Conservation (phyloP, 345 rosid species). For the Hibiscus tridactylites region DNA sequence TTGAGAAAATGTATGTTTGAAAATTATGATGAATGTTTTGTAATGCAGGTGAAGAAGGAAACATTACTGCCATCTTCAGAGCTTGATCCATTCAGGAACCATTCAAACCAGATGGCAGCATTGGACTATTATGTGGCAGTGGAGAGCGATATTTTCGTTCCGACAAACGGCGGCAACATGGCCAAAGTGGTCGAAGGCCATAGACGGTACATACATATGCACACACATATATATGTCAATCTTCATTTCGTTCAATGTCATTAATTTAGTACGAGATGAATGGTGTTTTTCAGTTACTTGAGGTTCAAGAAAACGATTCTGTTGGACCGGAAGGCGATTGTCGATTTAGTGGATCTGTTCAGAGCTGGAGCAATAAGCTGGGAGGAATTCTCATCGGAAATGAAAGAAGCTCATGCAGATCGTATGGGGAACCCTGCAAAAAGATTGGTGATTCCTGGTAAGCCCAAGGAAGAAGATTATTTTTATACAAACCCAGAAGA, state of each 20-base stretch:
- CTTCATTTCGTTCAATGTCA: not conserved
- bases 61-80: constrained; percentile 30
- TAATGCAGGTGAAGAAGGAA: constrained; percentile 29
- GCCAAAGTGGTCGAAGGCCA: constrained; percentile 46
- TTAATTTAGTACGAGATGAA: not conserved
- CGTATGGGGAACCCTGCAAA: constrained; percentile 31
- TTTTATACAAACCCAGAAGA: constrained; percentile 46
- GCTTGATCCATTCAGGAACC: constrained; percentile 31
- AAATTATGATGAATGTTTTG: not conserved
- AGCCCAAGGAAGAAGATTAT: constrained; percentile 43
- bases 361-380: constrained; percentile 30
- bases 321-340: constrained; percentile 29
- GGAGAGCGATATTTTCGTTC: constrained; percentile 38
- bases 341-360: constrained; percentile 34
- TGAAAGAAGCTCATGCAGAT: constrained; percentile 32
- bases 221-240: no score
- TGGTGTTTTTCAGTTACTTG: constrained; percentile 23
- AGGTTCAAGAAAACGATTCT: constrained; percentile 38
- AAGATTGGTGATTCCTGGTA: constrained; percentile 27
- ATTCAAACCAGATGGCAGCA: constrained; percentile 43
- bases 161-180: constrained; percentile 46
- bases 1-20: not conserved
- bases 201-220: constrained; percentile 17
- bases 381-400: constrained; percentile 33
- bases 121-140: constrained; percentile 42